A percentile compares a stretch with the other conserved stretches of the same genome.
These are phyloP conservation scores for Pichia ethanolica DNA, from an alignment of 805 yeast species.

Conservation along the genomic window DNA sequence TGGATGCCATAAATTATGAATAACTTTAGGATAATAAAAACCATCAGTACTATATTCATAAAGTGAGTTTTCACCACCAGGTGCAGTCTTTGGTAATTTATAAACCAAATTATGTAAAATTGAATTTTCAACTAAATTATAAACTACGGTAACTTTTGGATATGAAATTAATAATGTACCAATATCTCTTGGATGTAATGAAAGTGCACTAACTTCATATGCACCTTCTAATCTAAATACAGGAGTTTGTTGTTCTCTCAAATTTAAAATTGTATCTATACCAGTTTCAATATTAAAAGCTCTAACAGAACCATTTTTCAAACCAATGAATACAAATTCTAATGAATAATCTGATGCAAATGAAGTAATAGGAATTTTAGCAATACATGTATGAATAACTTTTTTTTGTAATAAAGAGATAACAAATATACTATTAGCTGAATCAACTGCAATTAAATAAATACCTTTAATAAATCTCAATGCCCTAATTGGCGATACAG, in stretches of 20 bases:
- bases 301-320: constrained; percentile 63
- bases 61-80: constrained; percentile 53
- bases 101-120: constrained; percentile 53
- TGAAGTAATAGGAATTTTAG: constrained; percentile 61
- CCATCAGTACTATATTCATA: constrained; percentile 23
- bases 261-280: constrained; percentile 49
- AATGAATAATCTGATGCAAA: constrained; percentile 77
- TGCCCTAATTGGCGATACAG: constrained; percentile 42
- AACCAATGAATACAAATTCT: constrained; percentile 80
- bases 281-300: constrained; percentile 82
- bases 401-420: constrained; percentile 61
- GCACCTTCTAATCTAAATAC: constrained; percentile 47
- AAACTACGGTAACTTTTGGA: constrained; percentile 58
- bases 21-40: constrained; percentile 22
- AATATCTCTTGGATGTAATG: constrained; percentile 85
- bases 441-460: constrained; percentile 68
- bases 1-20: constrained; percentile 78
- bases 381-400: constrained; percentile 50
- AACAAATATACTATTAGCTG: constrained; percentile 53
- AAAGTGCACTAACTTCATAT: constrained; percentile 52
- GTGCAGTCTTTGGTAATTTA: constrained; percentile 57
- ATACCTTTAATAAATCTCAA: constrained; percentile 72
- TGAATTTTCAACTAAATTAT: constrained; percentile 54
- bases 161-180: constrained; percentile 74
- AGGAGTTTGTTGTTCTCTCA: constrained; percentile 66